A percentile compares a stretch with the other conserved stretches of the same genome.
phyloP scores from a whole-genome alignment of 139 green algal genomes.

The Pseudopediastrum boryanum region DNA sequence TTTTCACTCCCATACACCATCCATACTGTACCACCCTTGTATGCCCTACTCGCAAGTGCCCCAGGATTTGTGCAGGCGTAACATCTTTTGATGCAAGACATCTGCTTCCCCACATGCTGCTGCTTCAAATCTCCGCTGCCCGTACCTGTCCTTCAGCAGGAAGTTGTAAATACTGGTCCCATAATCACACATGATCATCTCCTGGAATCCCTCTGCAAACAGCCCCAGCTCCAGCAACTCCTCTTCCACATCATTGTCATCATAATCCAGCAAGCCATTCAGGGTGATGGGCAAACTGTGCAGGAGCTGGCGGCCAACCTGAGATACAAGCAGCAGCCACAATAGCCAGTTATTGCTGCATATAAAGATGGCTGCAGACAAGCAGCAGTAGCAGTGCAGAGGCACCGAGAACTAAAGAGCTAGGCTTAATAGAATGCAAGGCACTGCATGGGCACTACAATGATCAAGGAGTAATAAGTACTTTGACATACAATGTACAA shows the following conservation, averaged over 20 bases:
- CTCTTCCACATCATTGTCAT: constrained; percentile 65
- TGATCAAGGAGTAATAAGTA: no score
- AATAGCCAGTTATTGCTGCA: background rate
- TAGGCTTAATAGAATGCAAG: no score
- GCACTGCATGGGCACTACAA: no score
- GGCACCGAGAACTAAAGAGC: no score
- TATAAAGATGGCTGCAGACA: background rate
- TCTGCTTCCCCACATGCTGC: no score
- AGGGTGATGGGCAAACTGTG: constrained; percentile 58
- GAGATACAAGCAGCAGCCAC: background rate
- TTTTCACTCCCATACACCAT: no score
- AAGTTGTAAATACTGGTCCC: constrained; percentile 33
- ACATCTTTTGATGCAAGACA: no score
- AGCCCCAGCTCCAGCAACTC: constrained; percentile 75
- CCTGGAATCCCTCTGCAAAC: constrained; percentile 74
- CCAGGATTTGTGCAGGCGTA: no score
- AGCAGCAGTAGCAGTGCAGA: background rate
- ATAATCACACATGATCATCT: constrained; percentile 68
- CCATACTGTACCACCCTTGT: no score
- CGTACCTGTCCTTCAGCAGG: constrained; percentile 43
- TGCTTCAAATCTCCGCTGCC: background rate
- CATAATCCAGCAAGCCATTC: constrained; percentile 82
- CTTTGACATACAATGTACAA: no score
- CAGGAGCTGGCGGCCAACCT: constrained; percentile 7
- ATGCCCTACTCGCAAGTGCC: no score